Base-by-base conservation (phyloP, 2,329 filamentous ascomycete species). In the Blastomyces parvus region DNA sequence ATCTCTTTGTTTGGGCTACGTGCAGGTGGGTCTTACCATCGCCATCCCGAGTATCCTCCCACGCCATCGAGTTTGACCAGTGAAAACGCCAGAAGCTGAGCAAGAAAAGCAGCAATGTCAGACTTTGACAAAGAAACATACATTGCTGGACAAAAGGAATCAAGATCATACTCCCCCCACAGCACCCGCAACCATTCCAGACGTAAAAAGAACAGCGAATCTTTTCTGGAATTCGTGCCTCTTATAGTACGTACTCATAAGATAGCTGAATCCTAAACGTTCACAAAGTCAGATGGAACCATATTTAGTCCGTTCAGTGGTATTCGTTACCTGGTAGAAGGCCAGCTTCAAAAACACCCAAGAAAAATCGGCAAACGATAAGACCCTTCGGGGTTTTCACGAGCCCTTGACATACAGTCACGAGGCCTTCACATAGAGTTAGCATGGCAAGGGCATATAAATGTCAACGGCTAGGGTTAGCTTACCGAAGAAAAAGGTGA, bases 31-130 rank as follows among this genome's bases (percentile, higher is more conserved):
- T 17, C 22, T 40, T 58, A 58, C 79, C 79, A 81, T 22, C 76
- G 72, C 78, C 78, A 79, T 17, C 74, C 70, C 53, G 64, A 67
- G 61, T 76, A 76, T 6, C 77, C 77, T 13, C 69, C 72, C n/a
- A 73, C 66, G 0, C 78, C 78, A 33, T 78, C 71, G 69, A 80
- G 73, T 50, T 76, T 69, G 27, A 72, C 69, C 61, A 79, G 74
- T 0, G 72, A 77, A 62, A 76, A 78, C 0, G 78, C 77, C 19
- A 80, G 71, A 25, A 78, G 71, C 70, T 73, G 91, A 55, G n/a
- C n/a, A n/a, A n/a, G 42, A 91, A 33, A 70, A 11, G 30, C 6
- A n/a, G 9, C 4, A 1, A 44, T 40, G 30, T 33, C 42, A 59
- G 56, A 64, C 11, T 25, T 50, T 50, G 46, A 14, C 46, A 50